A percentile compares a stretch with the other conserved stretches of the same genome.
phyloP scores from a whole-genome alignment of 345 rosid species.

The Salix arbutifolia region DNA sequence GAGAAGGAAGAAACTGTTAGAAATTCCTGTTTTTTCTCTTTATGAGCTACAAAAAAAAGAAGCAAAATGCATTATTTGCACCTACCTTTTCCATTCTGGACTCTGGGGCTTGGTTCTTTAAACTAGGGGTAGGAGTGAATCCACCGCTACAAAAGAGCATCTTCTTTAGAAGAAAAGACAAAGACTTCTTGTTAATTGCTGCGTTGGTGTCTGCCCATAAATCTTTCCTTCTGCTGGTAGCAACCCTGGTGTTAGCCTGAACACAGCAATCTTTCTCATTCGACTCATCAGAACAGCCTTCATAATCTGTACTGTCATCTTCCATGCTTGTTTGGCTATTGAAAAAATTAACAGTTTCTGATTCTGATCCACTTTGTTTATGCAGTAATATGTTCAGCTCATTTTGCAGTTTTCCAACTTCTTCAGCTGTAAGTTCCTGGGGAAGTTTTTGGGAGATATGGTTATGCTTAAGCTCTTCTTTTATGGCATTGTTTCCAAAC shows the following conservation, averaged over 20 bases:
- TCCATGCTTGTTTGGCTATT: background rate
- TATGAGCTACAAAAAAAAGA: no score
- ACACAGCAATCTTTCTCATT: conserved; percentile 5
- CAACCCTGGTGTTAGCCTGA: conserved; percentile 5
- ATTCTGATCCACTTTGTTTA: conserved; percentile 13
- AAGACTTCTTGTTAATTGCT: conserved; percentile 40
- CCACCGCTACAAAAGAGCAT: conserved; percentile 58
- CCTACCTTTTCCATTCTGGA: conserved; percentile 68
- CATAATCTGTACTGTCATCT: conserved; percentile 6
- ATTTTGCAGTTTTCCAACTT: conserved; percentile 30
- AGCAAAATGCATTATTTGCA: background rate
- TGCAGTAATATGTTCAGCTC: conserved; percentile 28
- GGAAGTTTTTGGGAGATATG: conserved; percentile 1
- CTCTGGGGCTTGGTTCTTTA: conserved; percentile 50
- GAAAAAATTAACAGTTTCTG: background rate
- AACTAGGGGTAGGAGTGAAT: conserved; percentile 45
- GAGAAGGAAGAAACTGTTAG: background rate
- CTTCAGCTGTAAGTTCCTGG: conserved; percentile 27
- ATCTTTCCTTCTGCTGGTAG: conserved; percentile 26
- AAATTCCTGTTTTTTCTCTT: no score
- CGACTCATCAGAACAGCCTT: background rate
- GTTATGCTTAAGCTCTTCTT: conserved; percentile 19
- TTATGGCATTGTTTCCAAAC: conserved; percentile 44
- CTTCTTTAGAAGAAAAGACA: conserved; percentile 65
- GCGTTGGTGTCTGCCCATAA: conserved; percentile 15